Conservation (phyloP, 1,284 basidiomycete genomes). For the Boletus smithii region DNA sequence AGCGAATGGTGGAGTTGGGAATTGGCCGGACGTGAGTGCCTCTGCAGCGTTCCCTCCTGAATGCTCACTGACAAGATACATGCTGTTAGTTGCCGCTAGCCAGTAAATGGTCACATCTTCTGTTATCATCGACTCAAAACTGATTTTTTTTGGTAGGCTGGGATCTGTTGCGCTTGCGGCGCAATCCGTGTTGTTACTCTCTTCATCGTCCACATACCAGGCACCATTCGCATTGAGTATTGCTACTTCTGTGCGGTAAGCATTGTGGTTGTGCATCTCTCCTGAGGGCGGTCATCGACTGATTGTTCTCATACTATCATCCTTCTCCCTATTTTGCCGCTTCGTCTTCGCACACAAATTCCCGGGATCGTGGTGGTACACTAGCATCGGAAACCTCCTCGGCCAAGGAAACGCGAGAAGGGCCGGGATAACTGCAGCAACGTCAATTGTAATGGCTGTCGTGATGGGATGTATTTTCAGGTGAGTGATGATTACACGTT, state of each 20-base stretch:
- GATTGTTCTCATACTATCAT: neutral
- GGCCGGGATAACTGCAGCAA: constrained; percentile 61
- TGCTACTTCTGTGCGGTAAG: constrained; percentile 79
- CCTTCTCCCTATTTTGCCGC: neutral
- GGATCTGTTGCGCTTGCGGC: constrained; percentile 64
- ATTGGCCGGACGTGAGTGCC: constrained; percentile 53
- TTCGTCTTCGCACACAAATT: neutral
- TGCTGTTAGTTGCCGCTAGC: constrained; percentile 52
- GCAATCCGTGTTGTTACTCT: constrained; percentile 75
- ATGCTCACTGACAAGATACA: neutral
- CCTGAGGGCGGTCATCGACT: neutral
- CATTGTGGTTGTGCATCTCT: constrained; percentile 11
- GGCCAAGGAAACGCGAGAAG: constrained; percentile 70
- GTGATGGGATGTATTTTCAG: constrained; percentile 59
- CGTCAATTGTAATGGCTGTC: constrained; percentile 62
- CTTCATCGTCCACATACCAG: constrained; percentile 78
- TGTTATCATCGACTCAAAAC: neutral
- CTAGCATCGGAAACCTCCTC: constrained; percentile 77
- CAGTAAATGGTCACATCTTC: constrained; percentile 37
- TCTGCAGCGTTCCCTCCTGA: neutral
- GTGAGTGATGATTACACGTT: constrained; percentile 34
- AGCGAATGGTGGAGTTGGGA: constrained; percentile 96
- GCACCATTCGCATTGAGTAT: constrained; percentile 81
- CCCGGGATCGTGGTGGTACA: neutral
- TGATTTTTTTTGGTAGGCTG: constrained; percentile 36